Base-by-base conservation (phyloP, 2,329 filamentous ascomycete species). In the Cercospora sp. region DNA sequence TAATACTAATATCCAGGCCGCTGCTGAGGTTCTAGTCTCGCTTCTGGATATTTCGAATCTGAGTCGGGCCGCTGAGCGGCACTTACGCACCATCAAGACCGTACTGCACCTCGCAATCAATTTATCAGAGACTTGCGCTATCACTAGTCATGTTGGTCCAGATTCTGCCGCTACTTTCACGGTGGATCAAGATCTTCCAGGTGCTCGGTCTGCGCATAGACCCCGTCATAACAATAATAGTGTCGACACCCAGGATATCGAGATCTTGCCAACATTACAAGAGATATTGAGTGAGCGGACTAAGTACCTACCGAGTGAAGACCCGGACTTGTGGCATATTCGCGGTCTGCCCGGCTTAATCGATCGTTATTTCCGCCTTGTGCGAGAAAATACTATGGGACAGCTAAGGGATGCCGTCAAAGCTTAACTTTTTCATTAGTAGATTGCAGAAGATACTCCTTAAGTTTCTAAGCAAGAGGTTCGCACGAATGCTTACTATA, bases 161-260 rank as follows among this genome's bases (percentile, higher is more conserved):
- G 28, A 16, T 23, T 4, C 39, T 9, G 23, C n/a, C 6, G 28
- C 70, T 6, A 70, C 61, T 2, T 73, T 73, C 57, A 66, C 66
- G 12, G 18, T 72, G 1, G 45, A 45, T 26, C 64, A 66, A n/a
- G 73, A 75, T 51, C 66, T 60, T 68, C 79, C 79, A 45, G 78
- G 79, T 33, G 65, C 70, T 31, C 68, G 79, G 4, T 79, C 76
- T 7, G 59, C 0, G 10, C 7, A 60, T 18, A 91, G 91, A 0
- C 90, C 90, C 0, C 84, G 91, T 0, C 90, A 94, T 70, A 89
- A 93, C 76, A 94, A 94, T 64, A 91, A 93, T 72, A 86, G 85
- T 73, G 80, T 73, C 1, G 83, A 91, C 70, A 89, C 89, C 71
- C 83, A 86, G 0, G 67, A 87, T 0, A 87, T 92, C 36, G 79